Conservation (phyloP, 768 basidiomycete genomes). For the Cubamyces lactineus region DNA sequence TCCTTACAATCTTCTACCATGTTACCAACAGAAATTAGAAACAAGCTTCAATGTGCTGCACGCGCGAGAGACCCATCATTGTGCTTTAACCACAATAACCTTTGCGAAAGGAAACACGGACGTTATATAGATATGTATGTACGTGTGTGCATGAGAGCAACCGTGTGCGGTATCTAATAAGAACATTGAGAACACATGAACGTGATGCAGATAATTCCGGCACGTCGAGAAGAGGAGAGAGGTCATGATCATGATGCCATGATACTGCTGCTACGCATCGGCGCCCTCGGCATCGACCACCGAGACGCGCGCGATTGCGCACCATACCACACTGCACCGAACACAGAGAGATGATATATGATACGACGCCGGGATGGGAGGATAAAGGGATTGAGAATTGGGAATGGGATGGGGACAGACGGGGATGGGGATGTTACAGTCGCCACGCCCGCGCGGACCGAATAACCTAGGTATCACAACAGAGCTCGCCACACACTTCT, state of each 20-base stretch:
- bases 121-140: constrained; percentile 22
- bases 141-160: constrained; percentile 18
- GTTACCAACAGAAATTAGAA: too few species aligned
- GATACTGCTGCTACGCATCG: neutral
- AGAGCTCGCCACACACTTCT: neutral
- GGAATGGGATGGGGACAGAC: neutral
- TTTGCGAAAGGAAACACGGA: constrained; percentile 10
- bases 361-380: neutral
- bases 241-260: constrained; percentile 15
- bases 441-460: constrained; percentile 23
- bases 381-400: neutral
- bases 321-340: neutral
- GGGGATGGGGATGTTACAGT: constrained; percentile 13
- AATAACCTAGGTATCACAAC: constrained; percentile 15
- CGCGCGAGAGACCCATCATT: too few species aligned
- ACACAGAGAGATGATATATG: neutral
- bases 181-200: neutral
- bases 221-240: neutral
- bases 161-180: constrained; percentile 6
- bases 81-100: too few species aligned
- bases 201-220: neutral
- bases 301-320: neutral
- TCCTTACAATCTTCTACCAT: too few species aligned
- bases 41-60: too few species aligned
- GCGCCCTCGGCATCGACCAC: neutral